These are phyloP conservation scores for Ehretia macrophylla DNA, from an alignment of 257 asterid genomes.

Conservation along the genomic window DNA sequence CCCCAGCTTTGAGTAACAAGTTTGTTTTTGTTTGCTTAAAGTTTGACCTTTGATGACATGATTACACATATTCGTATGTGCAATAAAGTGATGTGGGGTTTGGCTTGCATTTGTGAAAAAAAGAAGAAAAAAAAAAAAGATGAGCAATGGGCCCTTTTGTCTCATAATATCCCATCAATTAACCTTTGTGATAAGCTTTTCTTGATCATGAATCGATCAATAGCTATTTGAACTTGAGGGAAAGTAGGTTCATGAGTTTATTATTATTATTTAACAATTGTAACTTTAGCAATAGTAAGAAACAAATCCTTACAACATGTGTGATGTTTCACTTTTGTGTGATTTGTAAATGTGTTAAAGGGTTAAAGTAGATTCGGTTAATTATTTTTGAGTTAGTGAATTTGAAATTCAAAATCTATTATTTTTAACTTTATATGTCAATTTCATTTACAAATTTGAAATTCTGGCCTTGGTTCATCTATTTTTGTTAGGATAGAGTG, in stretches of 20 bases:
- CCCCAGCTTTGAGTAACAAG: conserved; percentile 33
- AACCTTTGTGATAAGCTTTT: conserved; percentile 36
- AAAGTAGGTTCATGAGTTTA: conserved; percentile 1
- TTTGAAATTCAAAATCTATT: too few species aligned
- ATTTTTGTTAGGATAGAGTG: too few species aligned
- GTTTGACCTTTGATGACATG: conserved; percentile 42
- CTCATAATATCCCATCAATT: conserved; percentile 50
- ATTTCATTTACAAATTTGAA: too few species aligned
- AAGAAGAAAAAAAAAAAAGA: too few species aligned
- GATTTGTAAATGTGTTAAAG: too few species aligned
- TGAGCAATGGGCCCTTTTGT: conserved; percentile 50
- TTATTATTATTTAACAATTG: conserved; percentile 1
- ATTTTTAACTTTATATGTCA: too few species aligned
- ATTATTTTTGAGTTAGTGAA: too few species aligned
- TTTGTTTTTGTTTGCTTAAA: conserved; percentile 40
- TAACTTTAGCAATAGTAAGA: conserved; percentile 10
- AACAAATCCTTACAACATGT: background rate
- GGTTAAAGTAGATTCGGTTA: too few species aligned
- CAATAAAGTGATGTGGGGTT: conserved; percentile 45
- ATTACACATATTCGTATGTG: conserved; percentile 20
- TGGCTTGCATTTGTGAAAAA: conserved; percentile 50
- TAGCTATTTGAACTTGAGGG: conserved; percentile 34
- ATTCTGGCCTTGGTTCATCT: too few species aligned
- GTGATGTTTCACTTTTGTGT: too few species aligned
- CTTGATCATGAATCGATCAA: conserved; percentile 38